Conservation (phyloP, 208 protist genomes). For the Trypanosoma conorhini region DNA sequence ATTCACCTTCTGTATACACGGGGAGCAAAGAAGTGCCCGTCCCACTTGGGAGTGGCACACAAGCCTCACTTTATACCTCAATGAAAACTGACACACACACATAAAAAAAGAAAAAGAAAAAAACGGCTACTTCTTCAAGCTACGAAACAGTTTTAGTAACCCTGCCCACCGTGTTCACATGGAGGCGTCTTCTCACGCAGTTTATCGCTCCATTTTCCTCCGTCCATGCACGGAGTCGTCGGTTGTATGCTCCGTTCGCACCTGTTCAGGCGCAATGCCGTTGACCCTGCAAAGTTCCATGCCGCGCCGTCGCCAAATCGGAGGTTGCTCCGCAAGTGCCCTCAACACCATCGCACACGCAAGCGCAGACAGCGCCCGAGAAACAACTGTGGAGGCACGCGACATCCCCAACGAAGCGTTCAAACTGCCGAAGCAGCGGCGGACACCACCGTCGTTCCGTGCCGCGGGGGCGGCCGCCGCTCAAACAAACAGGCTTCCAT, state of each 20-base stretch:
- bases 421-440: slow-evolving; percentile 96
- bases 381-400: slow-evolving; percentile 67
- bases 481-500: slow-evolving; percentile 93
- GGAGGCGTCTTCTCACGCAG: background rate
- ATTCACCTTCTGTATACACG: background rate
- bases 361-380: slow-evolving; percentile 81
- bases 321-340: slow-evolving; percentile 76
- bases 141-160: too few species aligned
- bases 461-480: slow-evolving; percentile 58
- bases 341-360: slow-evolving; percentile 80
- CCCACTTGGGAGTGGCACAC: too few species aligned
- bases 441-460: slow-evolving; percentile 93
- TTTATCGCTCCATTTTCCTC: slow-evolving; percentile 33
- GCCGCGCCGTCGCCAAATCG: slow-evolving; percentile 63
- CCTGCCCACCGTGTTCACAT: too few species aligned
- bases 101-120: slow-evolving; percentile 25
- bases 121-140: too few species aligned
- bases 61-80: too few species aligned
- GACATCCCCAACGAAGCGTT: slow-evolving; percentile 89
- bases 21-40: background rate
- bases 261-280: slow-evolving; percentile 58
- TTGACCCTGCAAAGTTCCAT: slow-evolving; percentile 42
- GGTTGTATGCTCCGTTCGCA: slow-evolving; percentile 48
- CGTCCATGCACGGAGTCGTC: slow-evolving; percentile 34
- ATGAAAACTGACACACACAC: slow-evolving; percentile 8